Evolutionary conservation across 1,284 basidiomycete species (phyloP).

Genomic region (Leccinum brunneo-olivaceum): DNA sequence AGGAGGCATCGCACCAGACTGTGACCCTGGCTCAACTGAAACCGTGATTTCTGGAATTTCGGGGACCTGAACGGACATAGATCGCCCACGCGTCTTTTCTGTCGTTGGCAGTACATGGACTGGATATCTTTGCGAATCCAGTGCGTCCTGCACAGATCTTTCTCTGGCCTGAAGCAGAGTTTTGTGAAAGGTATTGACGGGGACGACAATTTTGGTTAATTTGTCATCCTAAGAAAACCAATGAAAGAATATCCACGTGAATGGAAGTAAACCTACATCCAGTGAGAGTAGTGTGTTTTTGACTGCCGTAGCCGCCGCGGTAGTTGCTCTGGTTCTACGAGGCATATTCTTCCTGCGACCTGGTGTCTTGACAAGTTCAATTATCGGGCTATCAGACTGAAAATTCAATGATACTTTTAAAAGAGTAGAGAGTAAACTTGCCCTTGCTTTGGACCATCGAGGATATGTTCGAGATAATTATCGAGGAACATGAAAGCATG

Average conservation of each 20-base stretch:
- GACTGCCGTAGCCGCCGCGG: constrained; percentile 40
- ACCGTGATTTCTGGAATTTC: constrained; percentile 7
- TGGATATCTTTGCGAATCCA: not conserved
- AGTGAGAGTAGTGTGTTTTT: constrained; percentile 36
- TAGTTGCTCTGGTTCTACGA: constrained; percentile 42
- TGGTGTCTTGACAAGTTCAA: constrained; percentile 79
- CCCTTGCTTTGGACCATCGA: constrained; percentile 60
- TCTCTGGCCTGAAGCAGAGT: constrained; percentile 40
- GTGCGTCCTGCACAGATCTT: constrained; percentile 11
- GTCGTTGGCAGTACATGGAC: not conserved
- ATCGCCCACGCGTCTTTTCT: not conserved
- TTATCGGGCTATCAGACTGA: constrained; percentile 45
- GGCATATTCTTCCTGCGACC: constrained; percentile 56
- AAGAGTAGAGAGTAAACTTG: constrained; percentile 21
- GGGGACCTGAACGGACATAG: constrained; percentile 4
- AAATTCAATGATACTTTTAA: not conserved
- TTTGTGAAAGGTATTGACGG: constrained; percentile 46
- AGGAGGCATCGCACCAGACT: not conserved
- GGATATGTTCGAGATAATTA: constrained; percentile 67
- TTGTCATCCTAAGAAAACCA: constrained; percentile 28
- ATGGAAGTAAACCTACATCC: constrained; percentile 35
- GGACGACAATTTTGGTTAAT: constrained; percentile 34
- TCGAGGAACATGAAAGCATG: constrained; percentile 74
- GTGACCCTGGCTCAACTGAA: constrained; percentile 7
- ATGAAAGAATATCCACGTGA: constrained; percentile 2